A percentile compares a stretch with the other conserved stretches of the same genome.
Evolutionary conservation across 176 grass and related monocot species (phyloP).

Genomic region (Oryza australiensis): DNA sequence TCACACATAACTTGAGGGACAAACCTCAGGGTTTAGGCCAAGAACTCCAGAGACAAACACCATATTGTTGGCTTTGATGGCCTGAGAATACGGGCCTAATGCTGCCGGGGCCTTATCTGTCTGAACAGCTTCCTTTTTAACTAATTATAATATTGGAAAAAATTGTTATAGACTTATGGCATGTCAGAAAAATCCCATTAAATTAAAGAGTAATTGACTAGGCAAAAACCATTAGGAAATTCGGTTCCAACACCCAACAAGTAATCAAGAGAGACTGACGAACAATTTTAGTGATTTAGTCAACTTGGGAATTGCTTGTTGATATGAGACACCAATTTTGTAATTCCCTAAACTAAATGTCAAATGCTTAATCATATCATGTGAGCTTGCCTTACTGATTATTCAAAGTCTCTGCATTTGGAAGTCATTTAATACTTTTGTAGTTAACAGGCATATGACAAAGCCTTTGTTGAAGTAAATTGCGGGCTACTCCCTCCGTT

Average conservation of each 20-base stretch:
- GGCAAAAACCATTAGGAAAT: background rate
- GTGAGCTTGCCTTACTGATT: background rate
- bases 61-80: conserved; percentile 94
- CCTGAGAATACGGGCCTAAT: conserved; percentile 92
- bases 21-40: conserved; percentile 92
- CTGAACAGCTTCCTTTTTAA: conserved; percentile 74
- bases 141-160: conserved; percentile 28
- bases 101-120: conserved; percentile 88
- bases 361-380: background rate
- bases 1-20: background rate
- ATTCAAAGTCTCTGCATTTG: background rate
- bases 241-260: background rate
- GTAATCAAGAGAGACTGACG: background rate
- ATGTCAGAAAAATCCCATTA: background rate
- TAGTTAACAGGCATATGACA: background rate
- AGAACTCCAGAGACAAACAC: conserved; percentile 92
- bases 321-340: background rate
- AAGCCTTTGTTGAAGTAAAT: background rate
- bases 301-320: background rate
- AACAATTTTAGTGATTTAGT: background rate
- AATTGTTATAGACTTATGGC: background rate
- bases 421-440: background rate
- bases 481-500: no score
- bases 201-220: background rate
- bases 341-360: background rate